These are phyloP conservation scores for Solanum paucissectum DNA, from an alignment of 257 asterid species.

Conservation along the genomic window DNA sequence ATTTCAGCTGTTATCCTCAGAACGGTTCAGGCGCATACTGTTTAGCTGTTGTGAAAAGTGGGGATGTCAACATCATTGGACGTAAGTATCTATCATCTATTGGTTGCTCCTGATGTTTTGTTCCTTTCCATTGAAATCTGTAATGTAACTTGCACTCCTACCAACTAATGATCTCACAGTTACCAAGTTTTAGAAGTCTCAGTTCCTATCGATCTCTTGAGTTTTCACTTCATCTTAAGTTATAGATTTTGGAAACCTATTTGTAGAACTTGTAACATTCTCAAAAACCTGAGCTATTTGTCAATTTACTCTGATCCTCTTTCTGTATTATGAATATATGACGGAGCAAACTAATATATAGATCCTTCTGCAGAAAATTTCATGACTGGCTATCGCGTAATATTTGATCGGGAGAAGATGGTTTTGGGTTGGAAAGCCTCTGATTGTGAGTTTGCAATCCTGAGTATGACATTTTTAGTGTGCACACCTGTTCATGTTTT, in stretches of 20 bases:
- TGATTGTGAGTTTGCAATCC: conserved; percentile 46
- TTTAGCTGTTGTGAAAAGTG: conserved; percentile 71
- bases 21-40: conserved; percentile 45
- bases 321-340: neutral
- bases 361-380: conserved; percentile 57
- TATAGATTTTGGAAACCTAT: neutral
- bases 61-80: conserved; percentile 76
- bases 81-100: conserved; percentile 48
- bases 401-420: conserved; percentile 86
- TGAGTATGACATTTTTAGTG: neutral
- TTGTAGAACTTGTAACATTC: neutral
- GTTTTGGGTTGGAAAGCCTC: conserved; percentile 81
- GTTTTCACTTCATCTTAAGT: neutral
- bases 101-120: neutral
- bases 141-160: neutral
- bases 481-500: neutral
- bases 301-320: neutral
- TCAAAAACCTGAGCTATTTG: neutral
- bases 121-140: neutral
- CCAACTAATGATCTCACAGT: neutral
- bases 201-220: neutral
- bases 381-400: conserved; percentile 75
- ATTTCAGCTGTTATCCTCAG: conserved; percentile 18
- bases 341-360: neutral
- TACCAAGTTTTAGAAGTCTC: neutral